These are phyloP conservation scores for Nakaseomyces kungkrabaensis DNA, from an alignment of 1,139 yeast species.

Conservation along the genomic window DNA sequence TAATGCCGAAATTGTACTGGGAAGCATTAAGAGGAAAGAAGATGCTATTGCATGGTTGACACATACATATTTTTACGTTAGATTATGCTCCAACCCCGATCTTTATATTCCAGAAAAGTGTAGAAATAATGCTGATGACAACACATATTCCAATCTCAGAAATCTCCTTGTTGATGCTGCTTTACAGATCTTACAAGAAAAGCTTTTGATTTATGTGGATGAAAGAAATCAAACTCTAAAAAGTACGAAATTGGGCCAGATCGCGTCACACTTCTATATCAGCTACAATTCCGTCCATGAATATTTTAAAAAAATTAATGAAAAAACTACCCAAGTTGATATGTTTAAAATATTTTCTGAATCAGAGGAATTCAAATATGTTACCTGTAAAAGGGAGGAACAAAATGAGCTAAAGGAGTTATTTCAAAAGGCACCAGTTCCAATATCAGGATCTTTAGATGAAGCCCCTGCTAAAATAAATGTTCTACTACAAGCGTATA, in stretches of 20 bases:
- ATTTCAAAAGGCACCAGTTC: conserved; percentile 72
- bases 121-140: conserved; percentile 40
- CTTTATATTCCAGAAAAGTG: conserved; percentile 52
- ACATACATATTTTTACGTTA: conserved; percentile 65
- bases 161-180: conserved; percentile 72
- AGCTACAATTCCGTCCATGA: conserved; percentile 56
- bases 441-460: conserved; percentile 60
- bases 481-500: conserved; percentile 72
- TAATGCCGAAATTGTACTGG: conserved; percentile 81
- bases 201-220: conserved; percentile 50
- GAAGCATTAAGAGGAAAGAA: conserved; percentile 47
- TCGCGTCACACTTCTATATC: conserved; percentile 83
- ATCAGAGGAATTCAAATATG: conserved; percentile 76
- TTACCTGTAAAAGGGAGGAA: conserved; percentile 85
- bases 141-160: conserved; percentile 41
- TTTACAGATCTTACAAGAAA: conserved; percentile 43
- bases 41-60: conserved; percentile 78
- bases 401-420: conserved; percentile 63
- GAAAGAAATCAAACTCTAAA: conserved; percentile 36
- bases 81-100: conserved; percentile 69
- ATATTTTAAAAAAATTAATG: conserved; percentile 53
- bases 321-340: conserved; percentile 63
- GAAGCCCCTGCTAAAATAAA: conserved; percentile 76
- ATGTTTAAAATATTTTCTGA: conserved; percentile 64
- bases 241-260: conserved; percentile 71